These are phyloP conservation scores for Mallotus japonicus DNA, from an alignment of 441 rosid species.

Conservation along the genomic window DNA sequence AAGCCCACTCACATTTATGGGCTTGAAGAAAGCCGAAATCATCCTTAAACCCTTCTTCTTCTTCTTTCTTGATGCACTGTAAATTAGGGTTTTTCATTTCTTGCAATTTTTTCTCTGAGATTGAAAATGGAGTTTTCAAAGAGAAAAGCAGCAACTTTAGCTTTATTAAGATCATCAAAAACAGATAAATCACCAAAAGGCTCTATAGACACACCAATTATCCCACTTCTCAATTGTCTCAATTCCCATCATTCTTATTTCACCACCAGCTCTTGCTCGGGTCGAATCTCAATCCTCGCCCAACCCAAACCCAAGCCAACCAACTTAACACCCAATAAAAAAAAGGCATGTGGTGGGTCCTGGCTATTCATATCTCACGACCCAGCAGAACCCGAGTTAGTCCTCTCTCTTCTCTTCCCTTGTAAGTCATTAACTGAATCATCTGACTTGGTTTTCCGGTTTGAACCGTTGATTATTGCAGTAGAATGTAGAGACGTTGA, in stretches of 20 bases:
- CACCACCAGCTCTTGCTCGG: constrained; percentile 96
- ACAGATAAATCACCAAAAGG: constrained; percentile 89
- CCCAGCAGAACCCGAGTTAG: constrained; percentile 46
- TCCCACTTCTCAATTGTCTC: constrained; percentile 67
- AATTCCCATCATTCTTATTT: constrained; percentile 73
- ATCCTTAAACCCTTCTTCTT: not conserved
- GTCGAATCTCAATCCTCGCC: constrained; percentile 82
- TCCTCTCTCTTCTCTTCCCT: constrained; percentile 57
- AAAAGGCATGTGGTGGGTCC: constrained; percentile 83
- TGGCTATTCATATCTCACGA: constrained; percentile 83
- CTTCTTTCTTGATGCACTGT: not conserved
- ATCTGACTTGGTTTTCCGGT: constrained; percentile 64
- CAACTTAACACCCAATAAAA: constrained; percentile 28
- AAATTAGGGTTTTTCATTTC: not conserved
- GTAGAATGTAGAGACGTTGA: constrained; percentile 68
- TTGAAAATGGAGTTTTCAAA: constrained; percentile 61
- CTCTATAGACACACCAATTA: constrained; percentile 61
- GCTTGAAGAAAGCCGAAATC: too few relatives aligned
- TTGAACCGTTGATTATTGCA: constrained; percentile 86
- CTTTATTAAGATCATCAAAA: constrained; percentile 52
- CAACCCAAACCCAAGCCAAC: constrained; percentile 42
- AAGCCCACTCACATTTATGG: too few relatives aligned
- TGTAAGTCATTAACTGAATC: constrained; percentile 11
- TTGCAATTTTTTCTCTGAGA: not conserved
- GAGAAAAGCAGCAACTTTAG: constrained; percentile 68